Evolutionary conservation across 2,329 filamentous ascomycete species (phyloP).

Genomic region (Chaetomium sp.): DNA sequence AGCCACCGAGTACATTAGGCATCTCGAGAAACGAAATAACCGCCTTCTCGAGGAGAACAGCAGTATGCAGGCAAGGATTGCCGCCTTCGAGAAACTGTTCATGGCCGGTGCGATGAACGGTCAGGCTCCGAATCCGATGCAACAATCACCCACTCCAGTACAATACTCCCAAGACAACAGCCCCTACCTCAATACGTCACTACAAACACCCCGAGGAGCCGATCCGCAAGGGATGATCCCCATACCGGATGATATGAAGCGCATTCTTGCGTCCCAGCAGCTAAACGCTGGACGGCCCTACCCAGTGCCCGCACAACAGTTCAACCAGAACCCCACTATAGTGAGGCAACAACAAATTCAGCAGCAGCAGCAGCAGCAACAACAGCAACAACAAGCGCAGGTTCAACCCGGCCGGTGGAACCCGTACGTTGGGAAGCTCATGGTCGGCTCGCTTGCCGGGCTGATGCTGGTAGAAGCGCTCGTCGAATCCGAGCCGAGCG

Average conservation of each 20-base stretch:
- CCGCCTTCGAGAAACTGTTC: constrained; percentile 72
- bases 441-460: constrained; percentile 87
- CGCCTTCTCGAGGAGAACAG: constrained; percentile 75
- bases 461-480: constrained; percentile 87
- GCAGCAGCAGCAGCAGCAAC: constrained; percentile 45
- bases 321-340: constrained; percentile 36
- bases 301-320: constrained; percentile 36
- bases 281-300: constrained; percentile 49
- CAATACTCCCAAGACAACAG: constrained; percentile 41
- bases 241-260: constrained; percentile 60
- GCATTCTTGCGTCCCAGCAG: constrained; percentile 49
- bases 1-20: constrained; percentile 91
- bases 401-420: constrained; percentile 44
- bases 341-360: constrained; percentile 53
- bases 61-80: constrained; percentile 69
- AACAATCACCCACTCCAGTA: constrained; percentile 48
- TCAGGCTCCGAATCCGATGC: constrained; percentile 45
- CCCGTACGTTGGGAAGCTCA: constrained; percentile 66
- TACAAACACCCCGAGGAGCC: constrained; percentile 35
- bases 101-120: constrained; percentile 66
- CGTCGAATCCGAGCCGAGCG: constrained; percentile 57
- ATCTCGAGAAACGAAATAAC: constrained; percentile 85
- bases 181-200: constrained; percentile 40
- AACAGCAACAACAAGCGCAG: constrained; percentile 43
- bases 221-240: constrained; percentile 55